A percentile compares a stretch with the other conserved stretches of the same genome.
phyloP scores from a whole-genome alignment of 2,329 filamentous ascomycete genomes.

The Aspergillus caelatus region DNA sequence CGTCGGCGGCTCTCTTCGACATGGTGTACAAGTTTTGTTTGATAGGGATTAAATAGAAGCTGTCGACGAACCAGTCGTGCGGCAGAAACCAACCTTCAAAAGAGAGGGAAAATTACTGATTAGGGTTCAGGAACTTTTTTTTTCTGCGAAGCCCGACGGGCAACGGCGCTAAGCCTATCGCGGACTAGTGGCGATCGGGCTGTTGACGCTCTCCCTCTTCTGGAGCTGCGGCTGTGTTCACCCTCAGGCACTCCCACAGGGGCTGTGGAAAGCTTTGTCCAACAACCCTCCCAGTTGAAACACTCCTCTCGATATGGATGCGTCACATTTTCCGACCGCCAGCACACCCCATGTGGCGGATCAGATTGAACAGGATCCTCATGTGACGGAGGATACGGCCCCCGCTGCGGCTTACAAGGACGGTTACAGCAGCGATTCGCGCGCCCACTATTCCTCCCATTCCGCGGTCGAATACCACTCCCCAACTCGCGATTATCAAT shows the following conservation, averaged over 20 bases:
- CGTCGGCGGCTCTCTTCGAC: conserved; percentile 63
- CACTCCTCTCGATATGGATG: conserved; percentile 28
- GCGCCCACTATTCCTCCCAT: conserved; percentile 53
- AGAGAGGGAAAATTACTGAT: conserved; percentile 10
- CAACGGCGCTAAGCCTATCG: conserved; percentile 35
- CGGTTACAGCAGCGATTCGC: conserved; percentile 49
- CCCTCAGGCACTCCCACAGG: conserved; percentile 13
- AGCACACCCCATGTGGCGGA: conserved; percentile 27
- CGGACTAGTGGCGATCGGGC: conserved; percentile 35
- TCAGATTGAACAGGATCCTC: conserved; percentile 17
- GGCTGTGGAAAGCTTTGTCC: conserved; percentile 5
- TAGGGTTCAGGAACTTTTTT: conserved; percentile 35
- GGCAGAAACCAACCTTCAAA: conserved; percentile 17
- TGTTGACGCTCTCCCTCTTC: conserved; percentile 10
- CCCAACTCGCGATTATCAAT: conserved; percentile 41
- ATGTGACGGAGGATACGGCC: conserved; percentile 42
- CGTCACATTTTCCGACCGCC: conserved; percentile 25
- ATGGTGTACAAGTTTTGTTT: conserved; percentile 42
- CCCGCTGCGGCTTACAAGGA: conserved; percentile 27
- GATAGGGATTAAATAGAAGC: conserved; percentile 8
- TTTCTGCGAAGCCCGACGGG: conserved; percentile 30
- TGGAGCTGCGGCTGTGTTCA: conserved; percentile 25
- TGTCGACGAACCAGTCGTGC: conserved; percentile 27
- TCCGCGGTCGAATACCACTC: conserved; percentile 37
- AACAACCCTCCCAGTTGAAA: background rate